Percentiles rank a stretch among this genome's conserved stretches.
Evolutionary conservation across 2,329 filamentous ascomycete species (phyloP).

Genomic region (Diaporthe caulivora): DNA sequence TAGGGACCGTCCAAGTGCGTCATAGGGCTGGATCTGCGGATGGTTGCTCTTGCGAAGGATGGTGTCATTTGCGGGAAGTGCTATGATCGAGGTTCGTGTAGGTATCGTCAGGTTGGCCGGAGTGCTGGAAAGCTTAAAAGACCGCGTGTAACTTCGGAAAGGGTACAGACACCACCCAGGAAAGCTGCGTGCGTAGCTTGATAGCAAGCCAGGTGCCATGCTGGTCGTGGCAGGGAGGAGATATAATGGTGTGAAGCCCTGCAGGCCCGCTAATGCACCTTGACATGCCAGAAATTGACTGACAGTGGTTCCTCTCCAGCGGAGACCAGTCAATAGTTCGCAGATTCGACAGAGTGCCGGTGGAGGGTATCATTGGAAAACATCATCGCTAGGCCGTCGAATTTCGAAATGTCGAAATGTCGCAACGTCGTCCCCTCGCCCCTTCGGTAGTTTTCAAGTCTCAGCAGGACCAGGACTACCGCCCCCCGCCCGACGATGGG

Average conservation of each 20-base stretch:
- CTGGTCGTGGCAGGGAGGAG: slow-evolving; percentile 24
- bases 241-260: slow-evolving; percentile 33
- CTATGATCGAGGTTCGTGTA: slow-evolving; percentile 26
- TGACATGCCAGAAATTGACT: slow-evolving; percentile 29
- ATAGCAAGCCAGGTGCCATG: background rate
- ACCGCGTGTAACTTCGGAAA: slow-evolving; percentile 10
- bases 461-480: background rate
- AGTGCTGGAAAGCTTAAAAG: slow-evolving; percentile 26
- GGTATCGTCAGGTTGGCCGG: slow-evolving; percentile 25
- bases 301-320: slow-evolving; percentile 27
- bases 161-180: slow-evolving; percentile 25
- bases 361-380: slow-evolving; percentile 33
- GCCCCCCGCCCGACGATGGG: background rate
- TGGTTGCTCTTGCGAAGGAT: background rate
- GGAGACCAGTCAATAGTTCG: slow-evolving; percentile 29
- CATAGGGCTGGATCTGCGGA: background rate
- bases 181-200: background rate
- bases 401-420: slow-evolving; percentile 4
- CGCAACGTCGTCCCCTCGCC: slow-evolving; percentile 13
- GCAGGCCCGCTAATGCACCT: slow-evolving; percentile 37
- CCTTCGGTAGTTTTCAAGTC: slow-evolving; percentile 3
- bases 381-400: slow-evolving; percentile 4
- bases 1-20: background rate
- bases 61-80: slow-evolving; percentile 15
- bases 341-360: slow-evolving; percentile 26